Conservation (phyloP, 495 filamentous ascomycete genomes). For the Talaromyces stipitatus region DNA sequence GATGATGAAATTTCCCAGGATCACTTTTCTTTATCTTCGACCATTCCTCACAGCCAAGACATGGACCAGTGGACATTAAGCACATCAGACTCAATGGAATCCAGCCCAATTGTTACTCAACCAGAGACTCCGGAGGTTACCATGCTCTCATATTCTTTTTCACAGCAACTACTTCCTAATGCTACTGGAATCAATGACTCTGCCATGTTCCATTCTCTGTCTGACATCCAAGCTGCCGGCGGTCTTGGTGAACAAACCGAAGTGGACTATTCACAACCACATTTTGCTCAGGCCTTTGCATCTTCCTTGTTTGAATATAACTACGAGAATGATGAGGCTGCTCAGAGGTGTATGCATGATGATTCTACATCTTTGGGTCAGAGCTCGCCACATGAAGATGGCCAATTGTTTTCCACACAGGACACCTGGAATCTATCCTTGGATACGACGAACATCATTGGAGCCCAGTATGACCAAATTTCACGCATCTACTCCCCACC, state of each 20-base stretch:
- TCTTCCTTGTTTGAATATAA: constrained; percentile 34
- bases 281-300: constrained; percentile 24
- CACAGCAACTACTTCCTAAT: constrained; percentile 36
- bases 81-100: constrained; percentile 32
- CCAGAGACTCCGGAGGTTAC: constrained; percentile 38
- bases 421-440: constrained; percentile 37
- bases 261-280: constrained; percentile 28
- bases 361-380: constrained; percentile 36
- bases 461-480: constrained; percentile 32
- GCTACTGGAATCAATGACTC: constrained; percentile 33
- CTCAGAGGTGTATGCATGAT: constrained; percentile 30
- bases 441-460: constrained; percentile 30
- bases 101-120: constrained; percentile 24
- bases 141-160: constrained; percentile 40
- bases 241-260: constrained; percentile 35
- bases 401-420: constrained; percentile 26
- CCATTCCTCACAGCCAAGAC: constrained; percentile 27
- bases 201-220: constrained; percentile 35
- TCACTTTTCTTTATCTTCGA: constrained; percentile 36
- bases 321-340: constrained; percentile 37
- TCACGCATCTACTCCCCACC: constrained; percentile 31
- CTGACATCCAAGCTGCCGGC: constrained; percentile 34
- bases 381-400: constrained; percentile 34
- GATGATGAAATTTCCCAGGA: constrained; percentile 43
- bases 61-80: constrained; percentile 35